Evolutionary conservation across 2,329 filamentous ascomycete genomes (phyloP), one percentile per base, ranked within the genome.

Genomic region (Grosmannia serpens): DNA sequence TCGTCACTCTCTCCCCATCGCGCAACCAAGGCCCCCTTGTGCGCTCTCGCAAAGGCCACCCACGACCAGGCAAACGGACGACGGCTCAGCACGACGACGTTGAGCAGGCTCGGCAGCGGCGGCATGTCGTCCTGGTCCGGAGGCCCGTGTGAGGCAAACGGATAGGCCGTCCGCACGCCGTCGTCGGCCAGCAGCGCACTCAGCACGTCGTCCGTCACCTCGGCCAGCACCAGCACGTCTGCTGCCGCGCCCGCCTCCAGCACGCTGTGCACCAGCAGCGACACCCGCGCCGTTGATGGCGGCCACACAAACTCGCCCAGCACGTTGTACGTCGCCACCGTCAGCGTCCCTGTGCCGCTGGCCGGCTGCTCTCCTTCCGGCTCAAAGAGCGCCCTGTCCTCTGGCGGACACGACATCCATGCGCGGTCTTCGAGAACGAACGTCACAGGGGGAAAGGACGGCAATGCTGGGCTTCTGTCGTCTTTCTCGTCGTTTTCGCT

Each of bases 191-290:
- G 76, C 0, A 88, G 70, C 59, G 75, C 77, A 0, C 75, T 73
- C 0, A 88, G 74, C 60, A 87, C 85, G 47, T 81, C 75, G 61
- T 87, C 83, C 0, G 83, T 85, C 1, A 87, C 80, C 69, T 87
- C 85, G 66, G 87, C 77, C 6, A 88, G 73, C 3, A 81, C 70
- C 10, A 81, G 62, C 3, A 80, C 68, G 58, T 82, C 78, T 9
- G 77, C 76, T 9, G 69, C 66, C 5, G 66, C 58, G 0, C 24
- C 29, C 50, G 27, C 17, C 29, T 74, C 72, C 5, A 81, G 65
- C 2, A 82, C 67, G 58, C 74, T 79, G 8, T 67, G 64, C 24
- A 79, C 59, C 52, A 81, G 64, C 9, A 74, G 63, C 2, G 74
- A 67, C 59, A 80, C 75, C 33, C 78, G 71, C 22, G 64, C 63